Conservation (phyloP, 2,329 filamentous ascomycete species). For the Boeremia exigua region DNA sequence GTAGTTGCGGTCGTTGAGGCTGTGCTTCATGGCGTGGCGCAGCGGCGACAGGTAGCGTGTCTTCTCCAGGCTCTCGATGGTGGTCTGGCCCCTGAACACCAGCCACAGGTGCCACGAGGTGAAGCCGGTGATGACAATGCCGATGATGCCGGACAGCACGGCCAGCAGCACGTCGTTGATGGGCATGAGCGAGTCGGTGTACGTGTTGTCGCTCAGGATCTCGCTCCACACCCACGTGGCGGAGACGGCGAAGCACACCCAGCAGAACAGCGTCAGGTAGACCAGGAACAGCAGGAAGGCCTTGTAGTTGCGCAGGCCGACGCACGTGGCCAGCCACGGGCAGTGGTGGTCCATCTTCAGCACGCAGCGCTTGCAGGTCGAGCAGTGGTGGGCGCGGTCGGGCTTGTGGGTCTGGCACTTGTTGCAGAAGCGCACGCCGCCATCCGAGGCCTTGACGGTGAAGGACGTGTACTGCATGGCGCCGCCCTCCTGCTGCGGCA, state of each 20-base stretch:
- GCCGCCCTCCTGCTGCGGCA: conserved; percentile 73
- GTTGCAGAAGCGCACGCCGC: conserved; percentile 89
- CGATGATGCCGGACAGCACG: conserved; percentile 89
- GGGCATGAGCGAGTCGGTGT: conserved; percentile 78
- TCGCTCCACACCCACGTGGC: conserved; percentile 85
- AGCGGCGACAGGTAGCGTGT: conserved; percentile 89
- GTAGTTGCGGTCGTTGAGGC: conserved; percentile 58
- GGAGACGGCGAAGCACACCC: conserved; percentile 78
- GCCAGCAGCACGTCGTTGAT: conserved; percentile 90
- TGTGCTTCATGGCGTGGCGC: conserved; percentile 71
- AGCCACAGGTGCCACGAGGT: conserved; percentile 91
- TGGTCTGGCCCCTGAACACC: conserved; percentile 80
- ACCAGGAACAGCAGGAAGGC: conserved; percentile 90
- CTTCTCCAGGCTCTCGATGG: conserved; percentile 95
- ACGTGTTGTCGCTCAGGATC: conserved; percentile 72
- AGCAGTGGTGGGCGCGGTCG: conserved; percentile 96
- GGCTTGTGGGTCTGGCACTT: conserved; percentile 96
- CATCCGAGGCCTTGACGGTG: conserved; percentile 85
- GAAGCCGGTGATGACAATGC: conserved; percentile 85
- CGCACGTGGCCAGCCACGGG: conserved; percentile 95
- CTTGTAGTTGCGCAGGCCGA: conserved; percentile 95
- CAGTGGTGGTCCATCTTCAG: conserved; percentile 99
- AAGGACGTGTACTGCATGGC: conserved; percentile 70
- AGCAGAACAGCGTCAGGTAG: conserved; percentile 86
- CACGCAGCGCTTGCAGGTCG: conserved; percentile 89